phyloP scores from a whole-genome alignment of 2,329 filamentous ascomycete species.

The Albophoma yamanashiensis region DNA sequence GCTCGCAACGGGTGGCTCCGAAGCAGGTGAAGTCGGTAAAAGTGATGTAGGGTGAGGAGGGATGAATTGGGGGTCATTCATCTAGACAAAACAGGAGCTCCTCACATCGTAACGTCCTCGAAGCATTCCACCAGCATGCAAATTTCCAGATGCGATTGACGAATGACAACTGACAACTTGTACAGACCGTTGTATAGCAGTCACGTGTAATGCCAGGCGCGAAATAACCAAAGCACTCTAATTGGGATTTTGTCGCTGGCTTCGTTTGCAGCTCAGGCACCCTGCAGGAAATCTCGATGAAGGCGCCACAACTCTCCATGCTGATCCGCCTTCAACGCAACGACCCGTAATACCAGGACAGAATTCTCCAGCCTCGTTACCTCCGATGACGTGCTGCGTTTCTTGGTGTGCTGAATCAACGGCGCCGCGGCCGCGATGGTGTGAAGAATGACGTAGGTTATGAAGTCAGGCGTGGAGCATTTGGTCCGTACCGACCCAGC shows the following conservation, averaged over 20 bases:
- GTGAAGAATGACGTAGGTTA: conserved; percentile 16
- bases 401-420: background rate
- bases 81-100: too few relatives aligned
- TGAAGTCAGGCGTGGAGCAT: conserved; percentile 16
- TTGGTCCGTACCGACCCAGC: conserved; percentile 1
- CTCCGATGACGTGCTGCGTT: background rate
- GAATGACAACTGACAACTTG: too few relatives aligned
- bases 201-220: too few relatives aligned
- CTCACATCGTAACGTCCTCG: too few relatives aligned
- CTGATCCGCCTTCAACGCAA: background rate
- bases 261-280: background rate
- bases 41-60: too few relatives aligned
- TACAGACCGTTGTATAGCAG: too few relatives aligned
- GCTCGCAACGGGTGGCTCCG: too few relatives aligned
- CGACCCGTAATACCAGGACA: background rate
- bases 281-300: background rate
- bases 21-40: too few relatives aligned
- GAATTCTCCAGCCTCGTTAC: background rate
- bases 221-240: too few relatives aligned
- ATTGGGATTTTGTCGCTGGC: background rate
- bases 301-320: background rate
- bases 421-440: background rate
- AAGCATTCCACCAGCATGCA: too few relatives aligned
- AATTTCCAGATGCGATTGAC: too few relatives aligned
- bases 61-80: too few relatives aligned